phyloP scores from a whole-genome alignment of 2,329 filamentous ascomycete genomes.

The Pseudogymnoascus sp. region DNA sequence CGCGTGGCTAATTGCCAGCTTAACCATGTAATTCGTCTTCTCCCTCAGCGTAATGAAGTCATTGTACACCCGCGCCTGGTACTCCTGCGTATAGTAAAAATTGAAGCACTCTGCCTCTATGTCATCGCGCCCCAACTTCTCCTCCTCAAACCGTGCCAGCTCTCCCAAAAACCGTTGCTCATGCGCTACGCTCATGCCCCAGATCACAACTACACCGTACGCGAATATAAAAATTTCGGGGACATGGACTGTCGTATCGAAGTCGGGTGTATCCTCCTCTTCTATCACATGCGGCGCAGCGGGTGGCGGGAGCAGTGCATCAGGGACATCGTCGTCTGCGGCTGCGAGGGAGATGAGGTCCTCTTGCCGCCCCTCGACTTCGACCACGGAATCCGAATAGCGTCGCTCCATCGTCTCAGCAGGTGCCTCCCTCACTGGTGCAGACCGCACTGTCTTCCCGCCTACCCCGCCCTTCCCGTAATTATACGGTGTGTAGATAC shows the following conservation, averaged over 20 bases:
- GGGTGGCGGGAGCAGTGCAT: slow-evolving; percentile 1
- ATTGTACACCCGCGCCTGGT: slow-evolving; percentile 98
- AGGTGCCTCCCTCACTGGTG: slow-evolving; percentile 30
- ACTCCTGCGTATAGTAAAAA: slow-evolving; percentile 97
- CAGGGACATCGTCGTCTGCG: slow-evolving; percentile 27
- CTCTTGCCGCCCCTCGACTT: slow-evolving; percentile 55
- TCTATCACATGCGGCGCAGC: slow-evolving; percentile 25
- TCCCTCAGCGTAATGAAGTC: slow-evolving; percentile 95
- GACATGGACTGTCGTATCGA: slow-evolving; percentile 83
- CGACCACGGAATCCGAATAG: slow-evolving; percentile 69
- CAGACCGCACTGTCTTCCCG: neutral
- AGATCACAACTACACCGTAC: slow-evolving; percentile 95
- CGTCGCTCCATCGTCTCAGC: slow-evolving; percentile 55
- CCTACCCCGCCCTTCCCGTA: slow-evolving; percentile 45
- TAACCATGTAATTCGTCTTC: slow-evolving; percentile 96
- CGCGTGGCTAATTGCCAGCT: slow-evolving; percentile 92
- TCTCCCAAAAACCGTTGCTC: slow-evolving; percentile 91
- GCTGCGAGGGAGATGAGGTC: slow-evolving; percentile 55
- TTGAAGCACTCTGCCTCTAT: slow-evolving; percentile 97
- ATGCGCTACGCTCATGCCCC: slow-evolving; percentile 90
- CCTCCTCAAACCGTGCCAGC: slow-evolving; percentile 86
- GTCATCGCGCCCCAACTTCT: slow-evolving; percentile 81
- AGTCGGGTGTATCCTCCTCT: slow-evolving; percentile 52
- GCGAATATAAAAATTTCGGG: slow-evolving; percentile 95
- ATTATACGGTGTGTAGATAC: slow-evolving; percentile 90